A percentile compares a stretch with the other conserved stretches of the same genome.
Conservation (phyloP, 352 stramenopile species). For the Phytopythium litorale region DNA sequence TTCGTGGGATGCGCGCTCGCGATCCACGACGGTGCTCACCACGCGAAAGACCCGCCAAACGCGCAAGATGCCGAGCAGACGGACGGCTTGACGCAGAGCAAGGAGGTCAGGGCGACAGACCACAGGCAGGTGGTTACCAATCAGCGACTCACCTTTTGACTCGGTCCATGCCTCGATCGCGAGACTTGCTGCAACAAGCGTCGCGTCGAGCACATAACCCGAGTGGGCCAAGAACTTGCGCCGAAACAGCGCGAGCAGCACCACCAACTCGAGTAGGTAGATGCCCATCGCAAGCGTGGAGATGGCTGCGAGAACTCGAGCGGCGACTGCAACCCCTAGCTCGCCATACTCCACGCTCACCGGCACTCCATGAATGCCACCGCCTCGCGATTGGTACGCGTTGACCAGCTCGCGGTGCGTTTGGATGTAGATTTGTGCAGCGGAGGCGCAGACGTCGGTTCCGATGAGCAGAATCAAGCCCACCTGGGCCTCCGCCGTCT, state of each 20-base stretch:
- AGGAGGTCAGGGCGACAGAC: not conserved
- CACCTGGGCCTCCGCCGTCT: constrained; percentile 51
- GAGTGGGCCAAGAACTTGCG: constrained; percentile 47
- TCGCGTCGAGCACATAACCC: constrained; percentile 53
- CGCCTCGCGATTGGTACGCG: constrained; percentile 9
- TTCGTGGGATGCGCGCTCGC: constrained; percentile 40
- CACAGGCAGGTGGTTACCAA: not conserved
- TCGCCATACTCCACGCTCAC: constrained; percentile 1
- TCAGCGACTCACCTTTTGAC: constrained; percentile 38
- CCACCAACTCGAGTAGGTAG: constrained; percentile 51
- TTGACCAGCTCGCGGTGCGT: constrained; percentile 22
- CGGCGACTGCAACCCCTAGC: constrained; percentile 12
- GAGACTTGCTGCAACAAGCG: constrained; percentile 26
- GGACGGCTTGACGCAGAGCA: constrained; percentile 18
- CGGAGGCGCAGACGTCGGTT: constrained; percentile 41
- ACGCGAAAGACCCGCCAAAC: constrained; percentile 63
- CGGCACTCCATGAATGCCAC: constrained; percentile 3
- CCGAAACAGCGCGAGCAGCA: constrained; percentile 41
- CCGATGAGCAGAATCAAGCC: constrained; percentile 44
- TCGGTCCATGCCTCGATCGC: constrained; percentile 42
- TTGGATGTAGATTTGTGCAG: constrained; percentile 32
- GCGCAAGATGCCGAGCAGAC: constrained; percentile 47
- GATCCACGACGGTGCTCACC: constrained; percentile 41
- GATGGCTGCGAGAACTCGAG: constrained; percentile 45
- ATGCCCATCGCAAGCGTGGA: constrained; percentile 56